phyloP scores from a whole-genome alignment of 2,329 filamentous ascomycete genomes.

The Fusarium kyushuense region DNA sequence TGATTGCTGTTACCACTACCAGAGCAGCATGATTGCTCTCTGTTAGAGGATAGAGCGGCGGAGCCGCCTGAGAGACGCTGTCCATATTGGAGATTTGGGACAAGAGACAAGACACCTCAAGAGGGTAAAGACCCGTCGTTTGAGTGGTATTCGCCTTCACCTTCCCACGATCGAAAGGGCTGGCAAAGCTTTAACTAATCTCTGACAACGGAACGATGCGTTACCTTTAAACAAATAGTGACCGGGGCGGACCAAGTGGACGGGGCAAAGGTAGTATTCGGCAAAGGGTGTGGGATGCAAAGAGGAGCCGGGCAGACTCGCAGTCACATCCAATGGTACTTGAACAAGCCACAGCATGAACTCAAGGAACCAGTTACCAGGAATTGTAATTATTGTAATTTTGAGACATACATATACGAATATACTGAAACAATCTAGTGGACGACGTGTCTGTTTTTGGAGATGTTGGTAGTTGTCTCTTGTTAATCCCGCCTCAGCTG shows the following conservation, averaged over 20 bases:
- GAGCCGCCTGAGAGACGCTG: conserved; percentile 17
- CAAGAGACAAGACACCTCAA: neutral
- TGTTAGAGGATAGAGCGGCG: conserved; percentile 41
- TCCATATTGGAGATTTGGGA: conserved; percentile 23
- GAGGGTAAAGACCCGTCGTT: neutral
- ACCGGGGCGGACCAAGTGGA: conserved; percentile 6
- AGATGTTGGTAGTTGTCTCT: neutral
- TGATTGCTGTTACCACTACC: conserved; percentile 38
- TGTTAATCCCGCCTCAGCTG: neutral
- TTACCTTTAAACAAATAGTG: conserved; percentile 6
- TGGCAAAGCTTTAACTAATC: neutral
- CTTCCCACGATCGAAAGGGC: neutral
- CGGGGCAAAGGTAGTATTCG: conserved; percentile 16
- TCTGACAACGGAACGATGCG: neutral
- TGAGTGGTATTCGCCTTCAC: neutral
- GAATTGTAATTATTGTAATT: neutral
- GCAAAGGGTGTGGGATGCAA: neutral
- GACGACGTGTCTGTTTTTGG: neutral
- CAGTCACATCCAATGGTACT: neutral
- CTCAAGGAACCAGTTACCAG: neutral
- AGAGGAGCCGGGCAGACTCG: neutral
- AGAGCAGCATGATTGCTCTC: conserved; percentile 40
- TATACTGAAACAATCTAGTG: neutral
- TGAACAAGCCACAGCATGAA: neutral
- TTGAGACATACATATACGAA: neutral